phyloP scores from a whole-genome alignment of 306 rosid species.

The Heteromeles arbutifolia region DNA sequence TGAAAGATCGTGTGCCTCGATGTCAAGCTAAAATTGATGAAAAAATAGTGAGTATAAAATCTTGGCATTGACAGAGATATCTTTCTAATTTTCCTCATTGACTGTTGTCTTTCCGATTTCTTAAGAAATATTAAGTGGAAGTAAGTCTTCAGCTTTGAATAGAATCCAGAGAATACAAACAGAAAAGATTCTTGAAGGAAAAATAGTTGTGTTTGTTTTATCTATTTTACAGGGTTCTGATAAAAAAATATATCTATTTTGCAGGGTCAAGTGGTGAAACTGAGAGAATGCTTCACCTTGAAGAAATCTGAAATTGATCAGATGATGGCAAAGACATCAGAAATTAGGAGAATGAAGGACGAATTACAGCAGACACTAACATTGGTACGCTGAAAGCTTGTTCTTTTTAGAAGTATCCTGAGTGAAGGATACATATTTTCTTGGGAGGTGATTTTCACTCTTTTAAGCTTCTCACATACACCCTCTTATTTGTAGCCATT shows the following conservation, averaged over 20 bases:
- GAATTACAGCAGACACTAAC: constrained; percentile 46
- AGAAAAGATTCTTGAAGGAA: neutral
- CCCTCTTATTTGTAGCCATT: too few relatives aligned
- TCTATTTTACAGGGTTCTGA: constrained; percentile 33
- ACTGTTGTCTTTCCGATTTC: neutral
- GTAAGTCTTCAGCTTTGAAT: neutral
- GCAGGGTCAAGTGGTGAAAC: constrained; percentile 45
- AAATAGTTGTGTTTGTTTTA: neutral
- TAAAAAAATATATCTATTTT: neutral
- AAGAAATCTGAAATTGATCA: constrained; percentile 49
- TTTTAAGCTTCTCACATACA: too few relatives aligned
- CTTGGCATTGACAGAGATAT: neutral
- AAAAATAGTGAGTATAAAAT: constrained; percentile 37
- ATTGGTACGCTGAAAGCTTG: constrained; percentile 42
- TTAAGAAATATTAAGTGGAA: neutral
- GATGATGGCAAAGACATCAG: constrained; percentile 63
- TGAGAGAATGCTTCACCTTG: constrained; percentile 30
- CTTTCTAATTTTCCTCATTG: constrained; percentile 4
- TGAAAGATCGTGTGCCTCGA: constrained; percentile 61
- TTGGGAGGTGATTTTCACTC: neutral
- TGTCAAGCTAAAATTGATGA: constrained; percentile 72
- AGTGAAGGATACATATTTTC: constrained; percentile 9
- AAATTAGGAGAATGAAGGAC: constrained; percentile 62
- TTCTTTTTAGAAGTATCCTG: constrained; percentile 4
- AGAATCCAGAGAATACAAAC: neutral